phyloP scores from a whole-genome alignment of 331 rosid species.

The Pyrus hybrid region DNA sequence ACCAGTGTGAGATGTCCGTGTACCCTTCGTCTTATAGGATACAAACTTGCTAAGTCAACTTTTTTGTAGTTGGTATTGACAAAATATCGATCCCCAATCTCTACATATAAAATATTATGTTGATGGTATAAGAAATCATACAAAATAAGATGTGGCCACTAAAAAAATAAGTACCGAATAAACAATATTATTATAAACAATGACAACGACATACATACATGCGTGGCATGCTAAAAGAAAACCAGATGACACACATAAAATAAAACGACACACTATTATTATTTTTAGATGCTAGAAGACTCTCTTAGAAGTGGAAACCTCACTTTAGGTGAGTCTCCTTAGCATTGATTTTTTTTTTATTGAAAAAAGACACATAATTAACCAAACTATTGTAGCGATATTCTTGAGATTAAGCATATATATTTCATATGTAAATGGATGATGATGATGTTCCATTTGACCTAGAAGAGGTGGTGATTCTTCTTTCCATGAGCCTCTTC shows the following conservation, averaged over 20 bases:
- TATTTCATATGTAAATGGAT: neutral
- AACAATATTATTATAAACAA: neutral
- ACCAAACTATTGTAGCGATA: neutral
- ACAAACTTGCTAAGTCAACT: neutral
- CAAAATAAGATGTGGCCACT: neutral
- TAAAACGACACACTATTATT: neutral
- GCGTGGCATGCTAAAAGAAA: neutral
- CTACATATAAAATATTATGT: neutral
- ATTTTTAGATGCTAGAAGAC: too few relatives aligned
- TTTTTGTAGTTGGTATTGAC: neutral
- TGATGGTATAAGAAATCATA: neutral
- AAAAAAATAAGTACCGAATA: neutral
- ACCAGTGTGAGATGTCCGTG: neutral
- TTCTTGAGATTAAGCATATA: neutral
- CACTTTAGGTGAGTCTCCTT: too few relatives aligned
- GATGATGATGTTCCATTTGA: neutral
- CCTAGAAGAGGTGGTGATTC: constrained; percentile 48
- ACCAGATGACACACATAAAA: neutral
- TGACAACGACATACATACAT: neutral
- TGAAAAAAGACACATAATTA: neutral
- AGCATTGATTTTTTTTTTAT: too few relatives aligned
- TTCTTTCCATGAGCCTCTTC: constrained; percentile 54
- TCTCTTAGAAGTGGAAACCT: too few relatives aligned
- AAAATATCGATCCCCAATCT: neutral
- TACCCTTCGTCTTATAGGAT: neutral